Evolutionary conservation across 2,329 filamentous ascomycete genomes (phyloP).

Genomic region (Peltaster fructicola): DNA sequence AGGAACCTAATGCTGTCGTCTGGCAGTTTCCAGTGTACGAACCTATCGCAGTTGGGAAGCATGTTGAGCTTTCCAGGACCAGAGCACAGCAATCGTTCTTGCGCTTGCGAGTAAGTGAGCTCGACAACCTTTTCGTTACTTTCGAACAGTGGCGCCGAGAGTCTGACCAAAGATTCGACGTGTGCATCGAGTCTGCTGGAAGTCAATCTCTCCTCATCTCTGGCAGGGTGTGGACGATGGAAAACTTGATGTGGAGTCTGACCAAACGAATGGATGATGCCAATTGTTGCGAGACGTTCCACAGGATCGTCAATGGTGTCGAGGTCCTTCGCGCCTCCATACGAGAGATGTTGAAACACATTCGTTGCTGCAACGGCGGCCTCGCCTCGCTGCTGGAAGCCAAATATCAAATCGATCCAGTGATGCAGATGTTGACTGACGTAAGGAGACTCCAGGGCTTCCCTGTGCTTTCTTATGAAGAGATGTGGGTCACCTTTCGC

Average conservation of each 20-base stretch:
- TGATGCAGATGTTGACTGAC: conserved; percentile 78
- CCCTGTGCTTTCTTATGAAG: conserved; percentile 89
- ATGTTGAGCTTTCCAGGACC: conserved; percentile 75
- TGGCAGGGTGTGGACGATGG: conserved; percentile 56
- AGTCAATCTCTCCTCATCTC: conserved; percentile 43
- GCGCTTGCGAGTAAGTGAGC: conserved; percentile 58
- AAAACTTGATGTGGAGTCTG: conserved; percentile 96
- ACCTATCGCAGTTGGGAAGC: conserved; percentile 72
- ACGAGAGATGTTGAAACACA: conserved; percentile 90
- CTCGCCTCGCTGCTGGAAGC: conserved; percentile 82
- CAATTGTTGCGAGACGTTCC: conserved; percentile 74
- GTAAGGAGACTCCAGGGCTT: conserved; percentile 82
- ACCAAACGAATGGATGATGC: conserved; percentile 96
- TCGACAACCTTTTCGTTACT: conserved; percentile 66
- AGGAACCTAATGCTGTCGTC: conserved; percentile 90
- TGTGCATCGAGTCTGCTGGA: conserved; percentile 56
- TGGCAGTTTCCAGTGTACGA: conserved; percentile 88
- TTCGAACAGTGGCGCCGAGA: conserved; percentile 60
- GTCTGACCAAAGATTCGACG: conserved; percentile 55
- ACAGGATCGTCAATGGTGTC: conserved; percentile 80
- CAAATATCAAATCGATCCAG: conserved; percentile 95
- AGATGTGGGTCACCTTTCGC: conserved; percentile 91
- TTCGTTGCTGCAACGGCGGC: conserved; percentile 82
- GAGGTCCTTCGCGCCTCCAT: conserved; percentile 81
- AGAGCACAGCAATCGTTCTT: conserved; percentile 68